phyloP scores from a whole-genome alignment of 2,329 filamentous ascomycete genomes.

The Aspergillus sergii region DNA sequence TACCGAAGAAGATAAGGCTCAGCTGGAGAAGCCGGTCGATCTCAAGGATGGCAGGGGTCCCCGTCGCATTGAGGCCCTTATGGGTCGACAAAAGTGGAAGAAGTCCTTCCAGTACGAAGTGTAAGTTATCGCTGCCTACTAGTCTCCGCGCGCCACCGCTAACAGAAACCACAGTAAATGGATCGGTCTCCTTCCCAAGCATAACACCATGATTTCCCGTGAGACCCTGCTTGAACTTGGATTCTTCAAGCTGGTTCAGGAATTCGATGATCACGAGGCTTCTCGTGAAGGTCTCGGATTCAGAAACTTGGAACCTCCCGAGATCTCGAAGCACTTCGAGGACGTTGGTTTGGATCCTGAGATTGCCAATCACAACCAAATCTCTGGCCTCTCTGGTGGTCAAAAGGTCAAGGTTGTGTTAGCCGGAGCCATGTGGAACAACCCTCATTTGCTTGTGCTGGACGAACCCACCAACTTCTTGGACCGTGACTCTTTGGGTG shows the following conservation, averaged over 20 bases:
- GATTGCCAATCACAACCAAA: constrained; percentile 98
- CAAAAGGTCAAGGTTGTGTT: constrained; percentile 99
- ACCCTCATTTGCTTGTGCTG: constrained; percentile 93
- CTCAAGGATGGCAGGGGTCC: constrained; percentile 78
- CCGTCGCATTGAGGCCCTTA: constrained; percentile 80
- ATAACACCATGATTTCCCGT: constrained; percentile 89
- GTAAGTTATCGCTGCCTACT: constrained; percentile 51
- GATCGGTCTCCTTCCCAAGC: constrained; percentile 83
- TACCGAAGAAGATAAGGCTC: constrained; percentile 78
- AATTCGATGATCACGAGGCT: constrained; percentile 98
- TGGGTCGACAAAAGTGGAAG: constrained; percentile 98
- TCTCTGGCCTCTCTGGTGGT: constrained; percentile 90
- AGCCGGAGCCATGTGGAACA: constrained; percentile 97
- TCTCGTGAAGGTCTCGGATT: constrained; percentile 98
- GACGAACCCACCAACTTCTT: constrained; percentile 99
- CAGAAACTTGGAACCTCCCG: constrained; percentile 86
- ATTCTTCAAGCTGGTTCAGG: constrained; percentile 91
- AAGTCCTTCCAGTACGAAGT: constrained; percentile 99
- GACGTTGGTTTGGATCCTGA: constrained; percentile 95
- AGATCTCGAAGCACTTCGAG: constrained; percentile 98
- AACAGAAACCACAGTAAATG: constrained; percentile 67
- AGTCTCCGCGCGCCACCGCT: background rate
- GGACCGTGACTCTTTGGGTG: constrained; percentile 95
- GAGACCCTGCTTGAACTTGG: constrained; percentile 86
- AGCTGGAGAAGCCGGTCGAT: constrained; percentile 90